Base-by-base conservation (phyloP, 1,284 basidiomycete species). In the Pterula multifida region DNA sequence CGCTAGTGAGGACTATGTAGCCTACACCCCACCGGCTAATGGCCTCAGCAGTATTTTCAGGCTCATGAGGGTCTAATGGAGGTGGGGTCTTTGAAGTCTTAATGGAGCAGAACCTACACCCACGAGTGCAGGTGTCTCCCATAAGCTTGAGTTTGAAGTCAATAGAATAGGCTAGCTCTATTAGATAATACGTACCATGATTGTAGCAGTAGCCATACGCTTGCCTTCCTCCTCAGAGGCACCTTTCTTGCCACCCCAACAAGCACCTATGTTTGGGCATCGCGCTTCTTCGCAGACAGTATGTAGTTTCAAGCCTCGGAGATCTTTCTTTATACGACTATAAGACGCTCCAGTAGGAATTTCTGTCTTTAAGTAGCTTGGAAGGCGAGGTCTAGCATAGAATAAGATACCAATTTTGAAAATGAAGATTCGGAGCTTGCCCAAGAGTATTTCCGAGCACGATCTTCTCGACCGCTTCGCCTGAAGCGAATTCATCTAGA, bases 81-180 rank as follows among this genome's bases (percentile, higher is more conserved):
- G 89, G 85, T 11, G 96, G 96, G 1, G 81, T 65, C 49, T 79
- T 75, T 1, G 91, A 91, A 0, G 96, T 99, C 73, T 98, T 98
- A 53, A 99, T 90, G 3, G 94, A 90, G 61, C 96, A 99, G 66
- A 99, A 99, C 49, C 94, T 76, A 68, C 96, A 99, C 0, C 92
- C 96, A 61, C 96, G 81, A 13, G 96, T 99, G 63, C 96, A 99
- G 11, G 92, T 96, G 68, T 98, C 95, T n/a, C 96, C 96, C 96
- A 99, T 98, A 26, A 98, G 71, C 92, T 94, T 57, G 3, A 52
- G n/a, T 25, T 26, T 52, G 48, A 62, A 39, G 49, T 50, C 53
- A 35, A 52, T 46, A n/a, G 47, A 50, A 42, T 42, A 36, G 23
- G 28, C 3, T 47, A n/a, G 26, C 47, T 32, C 22, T 23, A 45